Evolutionary conservation across 2,329 filamentous ascomycete genomes (phyloP).

Genomic region (Arthrobotrys sinensis): DNA sequence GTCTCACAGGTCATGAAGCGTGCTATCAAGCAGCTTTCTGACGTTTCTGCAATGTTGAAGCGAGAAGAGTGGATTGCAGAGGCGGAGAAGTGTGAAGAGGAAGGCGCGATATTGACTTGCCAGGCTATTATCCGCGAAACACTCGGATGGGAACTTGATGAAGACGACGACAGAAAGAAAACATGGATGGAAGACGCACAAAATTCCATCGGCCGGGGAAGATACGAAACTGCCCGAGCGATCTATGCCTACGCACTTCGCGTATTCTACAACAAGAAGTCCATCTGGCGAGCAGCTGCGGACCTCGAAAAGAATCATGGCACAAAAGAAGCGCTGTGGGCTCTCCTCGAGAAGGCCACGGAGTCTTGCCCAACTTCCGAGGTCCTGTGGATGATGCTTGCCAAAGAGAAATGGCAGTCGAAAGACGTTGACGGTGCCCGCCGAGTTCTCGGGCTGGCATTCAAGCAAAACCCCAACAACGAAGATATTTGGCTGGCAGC

Average conservation of each 20-base stretch:
- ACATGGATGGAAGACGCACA: slow-evolving; percentile 96
- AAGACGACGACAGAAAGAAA: slow-evolving; percentile 95
- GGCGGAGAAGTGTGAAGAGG: slow-evolving; percentile 93
- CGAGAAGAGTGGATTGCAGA: slow-evolving; percentile 97
- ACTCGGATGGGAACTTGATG: slow-evolving; percentile 90
- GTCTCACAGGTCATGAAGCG: slow-evolving; percentile 87
- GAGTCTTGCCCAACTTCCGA: slow-evolving; percentile 93
- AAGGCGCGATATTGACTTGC: slow-evolving; percentile 88
- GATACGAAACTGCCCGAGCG: slow-evolving; percentile 89
- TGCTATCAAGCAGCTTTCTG: slow-evolving; percentile 87
- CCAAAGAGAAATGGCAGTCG: slow-evolving; percentile 92
- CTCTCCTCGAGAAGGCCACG: slow-evolving; percentile 90
- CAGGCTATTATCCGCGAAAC: slow-evolving; percentile 92
- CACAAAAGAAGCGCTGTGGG: slow-evolving; percentile 83
- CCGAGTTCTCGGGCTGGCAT: slow-evolving; percentile 86
- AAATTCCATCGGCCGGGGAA: slow-evolving; percentile 82
- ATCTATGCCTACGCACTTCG: slow-evolving; percentile 93
- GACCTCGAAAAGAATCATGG: slow-evolving; percentile 94
- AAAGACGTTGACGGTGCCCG: slow-evolving; percentile 90
- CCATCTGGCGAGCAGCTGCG: slow-evolving; percentile 89
- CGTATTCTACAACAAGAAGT: slow-evolving; percentile 89
- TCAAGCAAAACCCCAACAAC: slow-evolving; percentile 95
- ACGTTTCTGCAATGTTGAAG: slow-evolving; percentile 95
- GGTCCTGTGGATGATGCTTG: slow-evolving; percentile 94
- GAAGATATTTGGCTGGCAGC: slow-evolving; percentile 98